These are phyloP conservation scores for Colletotrichum sp. DNA, from an alignment of 2,329 filamentous ascomycete genomes.

Conservation along the genomic window DNA sequence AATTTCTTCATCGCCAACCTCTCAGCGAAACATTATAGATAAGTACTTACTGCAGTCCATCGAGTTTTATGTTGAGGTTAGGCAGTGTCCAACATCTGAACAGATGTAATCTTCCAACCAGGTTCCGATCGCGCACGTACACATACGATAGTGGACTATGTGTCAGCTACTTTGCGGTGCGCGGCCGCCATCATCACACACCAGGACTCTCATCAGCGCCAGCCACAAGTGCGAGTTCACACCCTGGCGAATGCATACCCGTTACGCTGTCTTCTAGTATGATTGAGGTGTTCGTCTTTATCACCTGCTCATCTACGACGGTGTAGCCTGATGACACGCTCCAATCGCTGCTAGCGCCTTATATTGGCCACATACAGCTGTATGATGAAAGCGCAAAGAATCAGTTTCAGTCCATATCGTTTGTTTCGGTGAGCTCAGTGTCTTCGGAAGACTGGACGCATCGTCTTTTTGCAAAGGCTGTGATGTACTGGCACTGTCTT, in stretches of 20 bases:
- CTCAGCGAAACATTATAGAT: accelerated
- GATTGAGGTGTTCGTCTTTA: background rate
- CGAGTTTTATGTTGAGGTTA: background rate
- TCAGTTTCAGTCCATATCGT: too few species aligned
- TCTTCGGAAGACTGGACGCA: too few species aligned
- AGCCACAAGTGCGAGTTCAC: background rate
- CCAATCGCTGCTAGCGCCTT: too few species aligned
- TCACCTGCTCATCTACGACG: too few species aligned
- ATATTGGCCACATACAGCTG: too few species aligned
- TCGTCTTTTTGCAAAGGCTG: too few species aligned
- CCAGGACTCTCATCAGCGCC: background rate
- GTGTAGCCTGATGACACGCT: too few species aligned
- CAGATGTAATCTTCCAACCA: background rate
- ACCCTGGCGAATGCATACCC: accelerated
- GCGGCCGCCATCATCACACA: background rate
- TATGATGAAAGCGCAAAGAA: too few species aligned
- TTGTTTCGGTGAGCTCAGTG: too few species aligned
- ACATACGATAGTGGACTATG: background rate
- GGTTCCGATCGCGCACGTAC: background rate
- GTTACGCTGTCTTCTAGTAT: accelerated
- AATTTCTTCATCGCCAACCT: background rate
- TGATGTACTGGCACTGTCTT: too few species aligned
- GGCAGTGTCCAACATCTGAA: background rate
- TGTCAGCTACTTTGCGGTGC: background rate
- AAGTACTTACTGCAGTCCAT: background rate